Conservation (phyloP, 176 grass and related monocot genomes). For the Stipa capillata region DNA sequence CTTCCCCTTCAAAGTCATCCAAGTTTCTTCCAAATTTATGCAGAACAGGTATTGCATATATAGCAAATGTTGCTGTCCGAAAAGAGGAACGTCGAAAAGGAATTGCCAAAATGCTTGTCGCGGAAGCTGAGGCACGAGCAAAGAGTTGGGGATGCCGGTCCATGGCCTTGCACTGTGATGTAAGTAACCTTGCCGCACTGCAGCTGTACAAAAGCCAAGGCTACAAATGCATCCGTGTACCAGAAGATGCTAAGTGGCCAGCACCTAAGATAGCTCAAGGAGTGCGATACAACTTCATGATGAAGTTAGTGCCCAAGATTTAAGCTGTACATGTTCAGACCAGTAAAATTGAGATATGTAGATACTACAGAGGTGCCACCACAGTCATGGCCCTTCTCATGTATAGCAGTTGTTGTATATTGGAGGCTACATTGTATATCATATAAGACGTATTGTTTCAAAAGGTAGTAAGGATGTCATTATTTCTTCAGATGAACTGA, state of each 20-base stretch:
- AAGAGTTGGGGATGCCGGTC: constrained; percentile 72
- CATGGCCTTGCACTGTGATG: constrained; percentile 77
- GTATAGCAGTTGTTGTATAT: constrained; percentile 17
- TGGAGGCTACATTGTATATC: constrained; percentile 22
- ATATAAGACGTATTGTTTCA: constrained; percentile 8
- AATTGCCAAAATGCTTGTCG: constrained; percentile 72
- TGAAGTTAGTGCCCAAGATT: constrained; percentile 49
- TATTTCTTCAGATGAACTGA: not conserved
- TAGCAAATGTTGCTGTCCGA: constrained; percentile 77
- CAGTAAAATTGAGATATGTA: not conserved
- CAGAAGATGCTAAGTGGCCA: constrained; percentile 65
- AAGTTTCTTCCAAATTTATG: not conserved
- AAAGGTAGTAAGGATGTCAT: not conserved
- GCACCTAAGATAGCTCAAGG: constrained; percentile 58
- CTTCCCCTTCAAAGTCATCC: not conserved
- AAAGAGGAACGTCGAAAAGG: constrained; percentile 64
- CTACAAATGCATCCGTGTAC: constrained; percentile 60
- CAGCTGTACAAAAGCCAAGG: constrained; percentile 61
- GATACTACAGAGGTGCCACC: constrained; percentile 10
- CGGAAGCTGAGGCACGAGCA: constrained; percentile 61
- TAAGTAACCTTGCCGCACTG: constrained; percentile 59
- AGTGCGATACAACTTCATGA: constrained; percentile 73
- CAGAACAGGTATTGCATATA: constrained; percentile 88
- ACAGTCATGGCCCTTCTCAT: not conserved
- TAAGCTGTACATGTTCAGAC: not conserved